These are phyloP conservation scores for Amoebophrya sp. DNA, from an alignment of 169 alveolate species.

Conservation along the genomic window DNA sequence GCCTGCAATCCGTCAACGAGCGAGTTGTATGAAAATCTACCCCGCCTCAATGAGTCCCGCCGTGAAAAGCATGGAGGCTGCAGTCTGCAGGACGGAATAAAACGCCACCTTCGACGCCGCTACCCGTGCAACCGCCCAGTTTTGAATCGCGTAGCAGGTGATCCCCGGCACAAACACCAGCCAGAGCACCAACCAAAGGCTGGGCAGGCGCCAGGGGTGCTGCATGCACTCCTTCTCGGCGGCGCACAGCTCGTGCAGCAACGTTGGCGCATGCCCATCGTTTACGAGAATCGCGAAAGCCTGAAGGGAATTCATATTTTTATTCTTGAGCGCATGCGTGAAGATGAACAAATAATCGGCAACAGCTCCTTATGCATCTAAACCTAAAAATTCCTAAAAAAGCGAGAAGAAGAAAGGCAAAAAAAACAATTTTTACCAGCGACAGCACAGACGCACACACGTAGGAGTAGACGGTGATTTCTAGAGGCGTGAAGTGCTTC, in stretches of 20 bases:
- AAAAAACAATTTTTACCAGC: too few relatives aligned
- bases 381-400: too few relatives aligned
- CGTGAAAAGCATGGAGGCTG: not conserved
- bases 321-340: too few relatives aligned
- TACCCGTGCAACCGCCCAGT: not conserved
- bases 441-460: not conserved
- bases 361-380: too few relatives aligned
- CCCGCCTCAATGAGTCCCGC: not conserved
- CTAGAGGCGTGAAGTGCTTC: not conserved
- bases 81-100: not conserved
- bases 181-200: not conserved
- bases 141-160: not conserved
- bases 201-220: not conserved
- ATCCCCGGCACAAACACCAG: not conserved
- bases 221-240: not conserved
- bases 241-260: not conserved
- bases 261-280: not conserved
- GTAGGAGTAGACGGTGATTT: not conserved
- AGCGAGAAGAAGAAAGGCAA: too few relatives aligned
- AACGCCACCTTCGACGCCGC: not conserved
- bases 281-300: too few relatives aligned
- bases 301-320: too few relatives aligned
- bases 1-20: too few relatives aligned
- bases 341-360: too few relatives aligned
- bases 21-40: too few relatives aligned